Base-by-base conservation (phyloP, 768 basidiomycete species). In the Termitomyces sp. region DNA sequence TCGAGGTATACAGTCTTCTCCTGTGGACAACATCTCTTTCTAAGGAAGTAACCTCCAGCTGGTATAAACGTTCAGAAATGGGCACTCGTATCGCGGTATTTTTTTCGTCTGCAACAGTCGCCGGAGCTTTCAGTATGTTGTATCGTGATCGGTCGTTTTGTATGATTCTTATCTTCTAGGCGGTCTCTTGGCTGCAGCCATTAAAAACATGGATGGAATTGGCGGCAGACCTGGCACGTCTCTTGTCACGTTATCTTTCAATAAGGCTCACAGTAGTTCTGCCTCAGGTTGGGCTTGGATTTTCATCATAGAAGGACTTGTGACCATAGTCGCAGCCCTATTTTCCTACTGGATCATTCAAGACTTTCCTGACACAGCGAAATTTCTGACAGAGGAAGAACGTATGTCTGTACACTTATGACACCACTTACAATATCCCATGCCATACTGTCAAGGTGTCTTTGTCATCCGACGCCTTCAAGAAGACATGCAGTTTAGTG, bases 11-110 rank as follows among this genome's bases (percentile, higher is more conserved):
- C 62, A 22, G n/a, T 9, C 14, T 18, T 14, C 6, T 49, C 16
- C 26, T 28, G 47, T 30, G 35, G n/a, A 49, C 16, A 30, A 20
- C 13, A 22, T 49, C 44, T 44, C 43, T 44, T 33, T 24, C 28
- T 55, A 5, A 9, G 18, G 14, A 9, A 30, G 14, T 18, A n/a
- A 38, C 20, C 3, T 20, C 47, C 55, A 88, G 86, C 63, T 93
- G 91, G 89, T 93, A 93, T 70, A 86, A 83, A 65, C 83, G 88
- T 28, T 79, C 82, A 11, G 92, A 94, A 64, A 78, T 88, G 63
- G 89, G 87, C 16, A 76, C 80, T 33, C 83, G 89, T 35, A 74
- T 88, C 24, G 87, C 90, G 0, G 58, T 86, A 16, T 94, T 94
- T 74, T 92, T 91, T 71, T 84, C 86, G 3, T 87, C 89, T 30